A percentile compares a stretch with the other conserved stretches of the same genome.
phyloP scores from a whole-genome alignment of 495 filamentous ascomycete genomes.

The Penicillium ucsense region DNA sequence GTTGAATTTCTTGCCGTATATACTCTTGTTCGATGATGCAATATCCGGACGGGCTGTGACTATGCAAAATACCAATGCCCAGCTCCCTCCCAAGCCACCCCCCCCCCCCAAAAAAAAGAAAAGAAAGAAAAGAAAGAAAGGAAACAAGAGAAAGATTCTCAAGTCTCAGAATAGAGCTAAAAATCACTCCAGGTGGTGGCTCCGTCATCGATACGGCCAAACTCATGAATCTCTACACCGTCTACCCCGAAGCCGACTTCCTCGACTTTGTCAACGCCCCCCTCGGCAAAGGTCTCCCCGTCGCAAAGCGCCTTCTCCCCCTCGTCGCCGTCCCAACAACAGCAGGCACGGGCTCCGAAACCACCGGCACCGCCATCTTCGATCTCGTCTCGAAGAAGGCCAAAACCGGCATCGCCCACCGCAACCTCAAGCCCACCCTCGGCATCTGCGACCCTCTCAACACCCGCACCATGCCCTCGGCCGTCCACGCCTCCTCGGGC shows the following conservation, averaged over 20 bases:
- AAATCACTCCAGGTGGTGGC: constrained; percentile 38
- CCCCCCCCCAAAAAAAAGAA: too few species aligned
- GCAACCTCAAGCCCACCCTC: constrained; percentile 87
- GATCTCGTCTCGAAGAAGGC: constrained; percentile 79
- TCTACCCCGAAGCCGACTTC: constrained; percentile 81
- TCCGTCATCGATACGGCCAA: constrained; percentile 96
- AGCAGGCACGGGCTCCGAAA: constrained; percentile 90
- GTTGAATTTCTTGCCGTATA: too few species aligned
- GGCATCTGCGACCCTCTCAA: constrained; percentile 96
- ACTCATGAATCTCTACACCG: constrained; percentile 92
- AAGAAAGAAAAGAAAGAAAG: too few species aligned
- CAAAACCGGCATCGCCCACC: constrained; percentile 92
- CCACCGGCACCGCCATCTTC: constrained; percentile 96
- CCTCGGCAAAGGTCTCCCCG: constrained; percentile 76
- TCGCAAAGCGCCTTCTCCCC: constrained; percentile 67
- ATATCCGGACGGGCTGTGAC: too few species aligned
- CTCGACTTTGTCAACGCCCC: constrained; percentile 97
- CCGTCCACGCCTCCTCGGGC: constrained; percentile 80
- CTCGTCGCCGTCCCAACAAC: constrained; percentile 92
- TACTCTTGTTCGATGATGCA: too few species aligned
- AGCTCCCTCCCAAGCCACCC: too few species aligned
- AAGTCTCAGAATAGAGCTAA: background rate
- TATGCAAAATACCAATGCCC: too few species aligned
- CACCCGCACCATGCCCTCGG: constrained; percentile 87
- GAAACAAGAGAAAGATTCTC: too few species aligned